Evolutionary conservation across 371 early-diverging fungal genomes (phyloP), one percentile per base, ranked within the genome.

Genomic region (Chytridium lagenaria): DNA sequence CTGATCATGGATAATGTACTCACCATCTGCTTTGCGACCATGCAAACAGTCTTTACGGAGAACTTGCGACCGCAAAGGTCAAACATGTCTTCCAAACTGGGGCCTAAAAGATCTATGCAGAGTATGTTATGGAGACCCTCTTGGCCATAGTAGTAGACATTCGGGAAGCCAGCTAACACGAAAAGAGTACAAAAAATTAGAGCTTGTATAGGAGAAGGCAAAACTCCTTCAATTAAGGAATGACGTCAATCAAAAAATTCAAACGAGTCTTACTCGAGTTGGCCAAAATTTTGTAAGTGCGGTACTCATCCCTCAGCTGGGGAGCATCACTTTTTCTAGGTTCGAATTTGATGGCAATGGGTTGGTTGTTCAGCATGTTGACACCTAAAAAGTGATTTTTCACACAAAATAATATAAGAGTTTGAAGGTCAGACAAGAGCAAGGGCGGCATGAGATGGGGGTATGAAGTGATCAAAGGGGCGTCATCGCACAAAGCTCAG

Each of bases 81-180:
- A 86, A 98, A 99, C 68, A 98, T 87, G 82, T 98, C 95, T 81
- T 98, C 98, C 70, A 99, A 87, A 49, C 93, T 93, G 38, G 95
- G 95, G 55, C 99, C 99, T 38, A 99, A 88, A 31, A 98, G 89
- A 81, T 99, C 99, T 77, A 99, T 95, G 71, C 96, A 93, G 26
- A 98, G 86, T 22, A 95, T 88, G 82, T 95, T 96, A 78, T 96
- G 94, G 38, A 94, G 88, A 1, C 96, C 96, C 82, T 98, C 97
- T 77, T 94, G 94, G 44, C 96, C 97, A 87, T 95, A 97, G 83
- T 96, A 95, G 78, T 93, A 94, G 16, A 92, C 94, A 68, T 82
- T 86, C 1, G 98, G 97, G 40, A 98, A 88, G 64, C 96, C 96
- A 49, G 69, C 76, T 76, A 7, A 22, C 26, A 70, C 36, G 16